Base-by-base conservation (phyloP, 148 eudicot genomes). In the Amaranthus cruentus region DNA sequence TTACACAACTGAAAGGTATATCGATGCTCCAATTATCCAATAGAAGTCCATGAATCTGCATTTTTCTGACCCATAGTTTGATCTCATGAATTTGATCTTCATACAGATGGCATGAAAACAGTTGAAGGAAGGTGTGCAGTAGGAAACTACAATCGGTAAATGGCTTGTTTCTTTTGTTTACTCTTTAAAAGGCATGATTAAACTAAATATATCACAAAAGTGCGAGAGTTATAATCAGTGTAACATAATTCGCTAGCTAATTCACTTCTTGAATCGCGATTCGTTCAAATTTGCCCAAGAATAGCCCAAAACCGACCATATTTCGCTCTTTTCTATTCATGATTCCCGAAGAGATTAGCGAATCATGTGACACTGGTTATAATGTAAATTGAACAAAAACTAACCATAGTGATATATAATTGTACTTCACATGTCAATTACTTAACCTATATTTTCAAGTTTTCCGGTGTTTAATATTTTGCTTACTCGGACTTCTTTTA, bases 121-220 rank as follows among this genome's bases (percentile, higher is more conserved):
- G 74, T 85, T 83, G 97, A 93, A 86, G 98, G 98, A 76, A 87
- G 98, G 80, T 93, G 94, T 77, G 96, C 97, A 48, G 82, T 80
- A 71, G 98, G 98, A 47, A 83, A 88, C 80, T 93, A 88, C 82
- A 89, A 85, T 70, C 81, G 82, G 98, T 93, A 82, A 46, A 73
- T 47, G 54, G 11, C 14, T 51, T 18, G 10, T 13, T 51, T 10
- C 38, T 52, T 43, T 28, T 51, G 11, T 75, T 50, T 43, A 28
- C 38, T 28, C 38, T 28, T 28, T 28, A 28, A 28, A 28, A 28
- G 38, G 38, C 38, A 28, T 28, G 38, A 28, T 28, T 28, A 28
- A 28, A 28, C 38, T 28, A 28, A 28, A 28, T 28, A 28, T 28
- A 28, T 28, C 38, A 28, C 38, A 28, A 0, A 28, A 28, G 38